Evolutionary conservation across 2,329 filamentous ascomycete genomes (phyloP).

Genomic region (Penicillium sp.): DNA sequence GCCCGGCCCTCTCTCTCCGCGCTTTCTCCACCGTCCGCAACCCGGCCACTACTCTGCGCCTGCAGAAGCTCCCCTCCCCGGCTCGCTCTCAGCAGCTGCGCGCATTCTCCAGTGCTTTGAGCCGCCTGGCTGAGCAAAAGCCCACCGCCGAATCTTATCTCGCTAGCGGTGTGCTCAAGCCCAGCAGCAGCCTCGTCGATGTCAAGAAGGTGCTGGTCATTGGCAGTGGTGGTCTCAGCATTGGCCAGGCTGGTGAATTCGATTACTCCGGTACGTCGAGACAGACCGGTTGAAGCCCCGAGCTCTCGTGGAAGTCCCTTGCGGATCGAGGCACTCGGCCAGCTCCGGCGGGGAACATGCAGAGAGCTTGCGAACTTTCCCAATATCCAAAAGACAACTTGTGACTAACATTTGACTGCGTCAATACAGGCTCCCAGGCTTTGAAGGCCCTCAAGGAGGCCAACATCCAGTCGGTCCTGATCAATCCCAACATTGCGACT

Average conservation of each 20-base stretch:
- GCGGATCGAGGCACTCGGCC: neutral
- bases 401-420: slow-evolving; percentile 19
- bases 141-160: slow-evolving; percentile 84
- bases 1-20: slow-evolving; percentile 35
- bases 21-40: slow-evolving; percentile 37
- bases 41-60: slow-evolving; percentile 32
- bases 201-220: slow-evolving; percentile 98
- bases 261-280: slow-evolving; percentile 83
- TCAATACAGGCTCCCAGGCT: slow-evolving; percentile 74
- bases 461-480: slow-evolving; percentile 81
- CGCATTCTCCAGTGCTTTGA: slow-evolving; percentile 41
- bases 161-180: slow-evolving; percentile 79
- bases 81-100: slow-evolving; percentile 42
- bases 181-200: slow-evolving; percentile 69
- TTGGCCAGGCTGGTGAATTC: slow-evolving; percentile 97
- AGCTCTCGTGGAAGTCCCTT: neutral
- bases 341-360: slow-evolving; percentile 8
- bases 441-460: slow-evolving; percentile 96
- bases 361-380: neutral
- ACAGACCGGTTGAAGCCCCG: neutral
- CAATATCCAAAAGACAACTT: neutral
- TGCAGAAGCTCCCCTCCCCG: slow-evolving; percentile 35
- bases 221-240: slow-evolving; percentile 88
- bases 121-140: slow-evolving; percentile 51
- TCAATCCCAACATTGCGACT: slow-evolving; percentile 97